These are phyloP conservation scores for Herpotrichia juniperi DNA, from an alignment of 2,329 filamentous ascomycete species.

Conservation along the genomic window DNA sequence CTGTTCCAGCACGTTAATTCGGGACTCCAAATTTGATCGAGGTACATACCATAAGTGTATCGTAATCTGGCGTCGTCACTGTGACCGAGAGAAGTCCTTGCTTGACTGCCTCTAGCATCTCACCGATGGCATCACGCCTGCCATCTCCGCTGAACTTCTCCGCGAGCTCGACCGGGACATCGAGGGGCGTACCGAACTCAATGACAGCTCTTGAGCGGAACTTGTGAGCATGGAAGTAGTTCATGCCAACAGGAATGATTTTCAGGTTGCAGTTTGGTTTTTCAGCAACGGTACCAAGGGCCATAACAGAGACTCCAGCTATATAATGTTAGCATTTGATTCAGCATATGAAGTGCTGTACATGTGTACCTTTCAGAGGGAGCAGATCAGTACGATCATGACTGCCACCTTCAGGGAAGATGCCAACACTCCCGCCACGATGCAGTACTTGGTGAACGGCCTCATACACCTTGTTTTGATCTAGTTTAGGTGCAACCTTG, in stretches of 20 bases:
- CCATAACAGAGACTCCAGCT: conserved; percentile 98
- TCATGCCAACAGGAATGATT: conserved; percentile 98
- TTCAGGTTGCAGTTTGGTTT: conserved; percentile 87
- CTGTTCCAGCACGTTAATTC: conserved; percentile 37
- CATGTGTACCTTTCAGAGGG: conserved; percentile 70
- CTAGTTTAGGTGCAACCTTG: conserved; percentile 89
- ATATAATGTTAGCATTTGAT: conserved; percentile 20
- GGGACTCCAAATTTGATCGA: not conserved
- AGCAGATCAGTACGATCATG: conserved; percentile 92
- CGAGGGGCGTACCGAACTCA: conserved; percentile 90
- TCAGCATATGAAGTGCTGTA: not conserved
- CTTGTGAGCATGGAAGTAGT: conserved; percentile 99
- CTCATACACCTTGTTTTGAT: conserved; percentile 92
- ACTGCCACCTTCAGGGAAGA: conserved; percentile 96
- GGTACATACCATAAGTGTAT: conserved; percentile 78
- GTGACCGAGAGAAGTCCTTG: conserved; percentile 86
- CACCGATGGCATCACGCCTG: conserved; percentile 79
- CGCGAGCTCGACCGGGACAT: conserved; percentile 81
- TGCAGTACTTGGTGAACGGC: conserved; percentile 86
- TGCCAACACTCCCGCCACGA: conserved; percentile 86
- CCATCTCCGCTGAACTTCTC: conserved; percentile 80
- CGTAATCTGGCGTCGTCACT: conserved; percentile 90
- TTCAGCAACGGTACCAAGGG: conserved; percentile 83
- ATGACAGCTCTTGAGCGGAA: conserved; percentile 95
- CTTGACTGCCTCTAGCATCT: conserved; percentile 85